These are phyloP conservation scores for Hyphodiscus hymeniophilus DNA, from an alignment of 495 filamentous ascomycete species.

Conservation along the genomic window DNA sequence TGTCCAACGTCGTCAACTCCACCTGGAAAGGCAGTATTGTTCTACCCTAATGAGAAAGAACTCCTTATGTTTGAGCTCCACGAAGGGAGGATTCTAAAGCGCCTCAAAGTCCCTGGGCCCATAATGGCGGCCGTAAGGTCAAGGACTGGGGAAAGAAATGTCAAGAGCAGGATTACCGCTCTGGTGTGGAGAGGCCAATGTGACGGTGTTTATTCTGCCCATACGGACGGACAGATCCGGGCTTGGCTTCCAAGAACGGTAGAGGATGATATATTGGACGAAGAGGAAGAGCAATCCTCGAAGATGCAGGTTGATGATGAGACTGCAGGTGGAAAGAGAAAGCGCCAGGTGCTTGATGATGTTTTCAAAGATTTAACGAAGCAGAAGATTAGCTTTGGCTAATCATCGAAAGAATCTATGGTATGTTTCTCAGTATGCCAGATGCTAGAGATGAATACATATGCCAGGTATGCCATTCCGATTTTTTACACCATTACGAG, in stretches of 20 bases:
- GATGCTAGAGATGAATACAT: neutral
- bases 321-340: conserved; percentile 35
- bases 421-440: too few relatives aligned
- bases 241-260: conserved; percentile 45
- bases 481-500: neutral
- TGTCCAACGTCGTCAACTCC: conserved; percentile 43
- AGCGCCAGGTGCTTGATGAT: conserved; percentile 51
- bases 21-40: conserved; percentile 51
- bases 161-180: conserved; percentile 54
- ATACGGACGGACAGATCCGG: conserved; percentile 48
- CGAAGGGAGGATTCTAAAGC: conserved; percentile 63
- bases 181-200: conserved; percentile 59
- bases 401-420: too few relatives aligned
- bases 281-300: conserved; percentile 30
- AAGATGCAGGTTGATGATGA: conserved; percentile 18
- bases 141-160: conserved; percentile 29
- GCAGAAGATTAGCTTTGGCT: conserved; percentile 43
- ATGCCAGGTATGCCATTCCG: neutral
- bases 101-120: conserved; percentile 53
- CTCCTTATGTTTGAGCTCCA: conserved; percentile 69
- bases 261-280: conserved; percentile 36
- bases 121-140: conserved; percentile 34
- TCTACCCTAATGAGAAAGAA: conserved; percentile 71
- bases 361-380: conserved; percentile 44
- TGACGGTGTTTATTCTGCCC: conserved; percentile 32